These are phyloP conservation scores for Mrakia frigida DNA, from an alignment of 768 basidiomycete genomes.

Conservation along the genomic window DNA sequence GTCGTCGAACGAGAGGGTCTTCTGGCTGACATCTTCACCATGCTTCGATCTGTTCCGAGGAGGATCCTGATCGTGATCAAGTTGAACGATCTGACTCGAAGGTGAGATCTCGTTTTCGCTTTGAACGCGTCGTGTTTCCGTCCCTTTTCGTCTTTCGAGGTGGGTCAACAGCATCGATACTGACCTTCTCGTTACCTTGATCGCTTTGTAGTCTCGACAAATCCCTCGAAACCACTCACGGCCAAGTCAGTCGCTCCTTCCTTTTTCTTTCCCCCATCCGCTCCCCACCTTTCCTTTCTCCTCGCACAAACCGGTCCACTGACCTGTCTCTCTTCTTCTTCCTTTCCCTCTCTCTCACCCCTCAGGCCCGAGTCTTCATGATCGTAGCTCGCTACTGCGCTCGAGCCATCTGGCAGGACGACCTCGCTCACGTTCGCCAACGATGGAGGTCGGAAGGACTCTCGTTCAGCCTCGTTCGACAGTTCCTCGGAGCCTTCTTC, in stretches of 20 bases:
- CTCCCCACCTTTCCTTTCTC: too few relatives aligned
- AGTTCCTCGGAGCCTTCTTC: constrained; percentile 3
- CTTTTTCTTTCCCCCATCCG: background rate
- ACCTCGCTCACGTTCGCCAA: background rate
- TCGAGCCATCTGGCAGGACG: constrained; percentile 33
- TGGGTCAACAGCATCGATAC: background rate
- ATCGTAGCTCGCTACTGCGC: constrained; percentile 86
- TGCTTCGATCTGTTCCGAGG: constrained; percentile 73
- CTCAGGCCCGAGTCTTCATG: constrained; percentile 75
- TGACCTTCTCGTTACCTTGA: constrained; percentile 30
- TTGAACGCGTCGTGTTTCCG: too few relatives aligned
- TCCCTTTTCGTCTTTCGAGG: constrained; percentile 6
- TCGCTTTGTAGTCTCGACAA: constrained; percentile 67
- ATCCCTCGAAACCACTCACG: constrained; percentile 73
- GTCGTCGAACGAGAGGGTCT: constrained; percentile 74
- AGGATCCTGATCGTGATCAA: constrained; percentile 50
- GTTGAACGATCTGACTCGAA: constrained; percentile 49
- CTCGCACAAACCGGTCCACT: too few relatives aligned
- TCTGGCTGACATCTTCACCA: constrained; percentile 75
- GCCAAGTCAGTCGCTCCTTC: constrained; percentile 28
- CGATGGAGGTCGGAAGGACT: constrained; percentile 22
- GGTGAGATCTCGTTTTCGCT: constrained; percentile 47
- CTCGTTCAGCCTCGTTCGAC: constrained; percentile 11
- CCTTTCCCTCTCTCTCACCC: too few relatives aligned
- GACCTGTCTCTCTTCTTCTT: background rate